Percentiles rank a stretch among this genome's conserved stretches.
phyloP scores from a whole-genome alignment of 768 basidiomycete genomes.

The Amanita thiersii region DNA sequence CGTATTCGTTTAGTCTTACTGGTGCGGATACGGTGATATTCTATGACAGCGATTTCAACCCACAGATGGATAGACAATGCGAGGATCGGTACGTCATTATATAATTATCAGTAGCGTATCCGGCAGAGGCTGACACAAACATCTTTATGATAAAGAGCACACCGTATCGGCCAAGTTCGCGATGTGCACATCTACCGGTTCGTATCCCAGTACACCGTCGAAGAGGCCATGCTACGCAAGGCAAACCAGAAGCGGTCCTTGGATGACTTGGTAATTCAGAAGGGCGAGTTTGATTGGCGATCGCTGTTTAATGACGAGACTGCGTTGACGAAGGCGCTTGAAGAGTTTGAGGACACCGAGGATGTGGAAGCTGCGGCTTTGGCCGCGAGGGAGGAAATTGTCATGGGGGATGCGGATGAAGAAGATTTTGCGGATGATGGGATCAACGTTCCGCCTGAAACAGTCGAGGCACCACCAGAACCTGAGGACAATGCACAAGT shows the following conservation, averaged over 20 bases:
- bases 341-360: slow-evolving; percentile 81
- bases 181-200: slow-evolving; percentile 97
- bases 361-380: slow-evolving; percentile 77
- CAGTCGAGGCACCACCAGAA: slow-evolving; percentile 12
- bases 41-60: slow-evolving; percentile 96
- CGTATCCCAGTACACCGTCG: slow-evolving; percentile 83
- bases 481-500: slow-evolving; percentile 19
- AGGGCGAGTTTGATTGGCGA: slow-evolving; percentile 93
- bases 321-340: slow-evolving; percentile 67
- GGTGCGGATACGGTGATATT: slow-evolving; percentile 96
- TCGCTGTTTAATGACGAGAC: slow-evolving; percentile 63
- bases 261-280: slow-evolving; percentile 87
- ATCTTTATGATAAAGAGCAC: slow-evolving; percentile 50
- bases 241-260: slow-evolving; percentile 96
- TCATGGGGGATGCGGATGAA: slow-evolving; percentile 70
- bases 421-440: slow-evolving; percentile 55
- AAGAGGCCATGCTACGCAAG: slow-evolving; percentile 93
- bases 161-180: slow-evolving; percentile 96
- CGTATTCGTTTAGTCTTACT: slow-evolving; percentile 44
- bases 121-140: background rate
- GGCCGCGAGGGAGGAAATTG: slow-evolving; percentile 67
- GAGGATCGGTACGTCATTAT: slow-evolving; percentile 66
- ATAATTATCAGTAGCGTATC: too few relatives aligned
- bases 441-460: slow-evolving; percentile 12
- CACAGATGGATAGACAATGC: slow-evolving; percentile 96